Evolutionary conservation across 2,329 filamentous ascomycete species (phyloP).

Genomic region (Colletotrichum truncatum): DNA sequence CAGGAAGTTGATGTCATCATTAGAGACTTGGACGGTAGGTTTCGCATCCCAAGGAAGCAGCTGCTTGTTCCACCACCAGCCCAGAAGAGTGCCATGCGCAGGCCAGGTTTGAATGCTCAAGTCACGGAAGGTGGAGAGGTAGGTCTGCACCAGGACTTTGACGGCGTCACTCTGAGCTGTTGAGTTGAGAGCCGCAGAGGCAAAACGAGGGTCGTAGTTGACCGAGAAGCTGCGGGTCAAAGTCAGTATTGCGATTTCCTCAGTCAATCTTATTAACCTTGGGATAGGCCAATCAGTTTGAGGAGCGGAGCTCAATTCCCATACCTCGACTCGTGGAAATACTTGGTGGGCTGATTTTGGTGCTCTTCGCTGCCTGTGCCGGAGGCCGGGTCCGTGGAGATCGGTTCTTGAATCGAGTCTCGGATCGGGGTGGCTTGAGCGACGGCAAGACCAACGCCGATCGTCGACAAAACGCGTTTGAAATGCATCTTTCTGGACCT

Average conservation of each 20-base stretch:
- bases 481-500: slow-evolving; percentile 15
- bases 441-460: slow-evolving; percentile 8
- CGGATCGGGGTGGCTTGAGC: slow-evolving; percentile 16
- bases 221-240: slow-evolving; percentile 32
- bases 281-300: background rate
- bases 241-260: background rate
- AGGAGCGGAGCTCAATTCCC: too few relatives aligned
- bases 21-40: slow-evolving; percentile 78
- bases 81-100: slow-evolving; percentile 83
- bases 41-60: slow-evolving; percentile 81
- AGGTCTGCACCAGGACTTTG: slow-evolving; percentile 74
- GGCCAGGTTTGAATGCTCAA: slow-evolving; percentile 82
- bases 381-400: background rate
- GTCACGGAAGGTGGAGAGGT: slow-evolving; percentile 72
- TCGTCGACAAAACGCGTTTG: background rate
- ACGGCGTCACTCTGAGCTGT: slow-evolving; percentile 69
- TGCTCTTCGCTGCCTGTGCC: background rate
- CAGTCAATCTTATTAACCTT: background rate
- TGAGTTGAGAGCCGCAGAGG: slow-evolving; percentile 52
- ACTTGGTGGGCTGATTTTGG: background rate
- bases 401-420: slow-evolving; percentile 4
- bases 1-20: slow-evolving; percentile 71
- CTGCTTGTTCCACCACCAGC: slow-evolving; percentile 85
- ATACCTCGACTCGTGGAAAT: slow-evolving; percentile 18
- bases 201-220: slow-evolving; percentile 51